phyloP scores from a whole-genome alignment of 768 basidiomycete genomes.

The Psilocybe cyanescens region DNA sequence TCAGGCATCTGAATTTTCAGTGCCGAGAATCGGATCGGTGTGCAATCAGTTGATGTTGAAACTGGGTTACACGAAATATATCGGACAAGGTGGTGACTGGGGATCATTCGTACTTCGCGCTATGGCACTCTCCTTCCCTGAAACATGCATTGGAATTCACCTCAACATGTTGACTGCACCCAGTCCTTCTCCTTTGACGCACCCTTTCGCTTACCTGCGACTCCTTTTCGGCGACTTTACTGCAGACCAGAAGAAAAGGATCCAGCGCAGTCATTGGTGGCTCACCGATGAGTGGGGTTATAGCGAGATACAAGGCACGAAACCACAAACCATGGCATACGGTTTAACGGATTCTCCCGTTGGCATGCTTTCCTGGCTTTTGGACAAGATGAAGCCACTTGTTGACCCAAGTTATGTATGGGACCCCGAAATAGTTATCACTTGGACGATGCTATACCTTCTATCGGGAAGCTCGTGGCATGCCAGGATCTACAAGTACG shows the following conservation, averaged over 20 bases:
- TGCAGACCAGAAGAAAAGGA: constrained; percentile 31
- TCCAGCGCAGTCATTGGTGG: constrained; percentile 32
- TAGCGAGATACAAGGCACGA: constrained; percentile 38
- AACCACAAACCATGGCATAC: constrained; percentile 51
- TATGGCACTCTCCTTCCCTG: constrained; percentile 28
- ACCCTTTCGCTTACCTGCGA: constrained; percentile 27
- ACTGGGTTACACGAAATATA: constrained; percentile 32
- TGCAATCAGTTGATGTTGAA: constrained; percentile 37
- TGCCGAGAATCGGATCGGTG: constrained; percentile 27
- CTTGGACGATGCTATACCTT: constrained; percentile 43
- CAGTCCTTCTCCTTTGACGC: constrained; percentile 25
- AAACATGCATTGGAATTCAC: constrained; percentile 29
- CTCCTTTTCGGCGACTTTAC: constrained; percentile 33
- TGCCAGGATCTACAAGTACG: constrained; percentile 37
- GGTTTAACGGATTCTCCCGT: constrained; percentile 53
- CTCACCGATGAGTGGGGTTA: constrained; percentile 37
- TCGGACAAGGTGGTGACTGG: constrained; percentile 39
- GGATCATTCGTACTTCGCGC: constrained; percentile 33
- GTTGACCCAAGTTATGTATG: constrained; percentile 29
- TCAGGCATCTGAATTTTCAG: constrained; percentile 28
- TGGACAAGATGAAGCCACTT: constrained; percentile 39
- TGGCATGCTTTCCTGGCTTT: constrained; percentile 51
- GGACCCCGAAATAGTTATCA: constrained; percentile 34
- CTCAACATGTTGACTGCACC: constrained; percentile 29
- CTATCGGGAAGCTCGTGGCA: constrained; percentile 36